Conservation (phyloP, 352 stramenopile species). For the Peronosclerospora sorghi region DNA sequence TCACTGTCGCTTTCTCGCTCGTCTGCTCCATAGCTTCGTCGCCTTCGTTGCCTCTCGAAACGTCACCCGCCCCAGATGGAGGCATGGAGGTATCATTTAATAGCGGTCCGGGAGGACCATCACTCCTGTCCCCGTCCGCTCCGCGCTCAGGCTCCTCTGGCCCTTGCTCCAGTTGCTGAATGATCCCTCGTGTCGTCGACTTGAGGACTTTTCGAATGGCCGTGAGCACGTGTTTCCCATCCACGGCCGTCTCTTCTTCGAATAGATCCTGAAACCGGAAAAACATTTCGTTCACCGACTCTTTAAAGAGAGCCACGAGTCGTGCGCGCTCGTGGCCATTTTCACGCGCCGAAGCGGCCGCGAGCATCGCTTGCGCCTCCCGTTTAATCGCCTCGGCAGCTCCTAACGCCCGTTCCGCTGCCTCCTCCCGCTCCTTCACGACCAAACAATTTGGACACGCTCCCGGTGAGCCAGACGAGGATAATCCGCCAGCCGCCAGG, state of each 20-base stretch:
- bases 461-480: conserved; percentile 10
- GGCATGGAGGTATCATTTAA: conserved; percentile 4
- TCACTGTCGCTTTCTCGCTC: background rate
- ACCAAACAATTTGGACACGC: conserved; percentile 17
- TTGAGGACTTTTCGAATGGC: conserved; percentile 73
- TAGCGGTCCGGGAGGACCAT: conserved; percentile 29
- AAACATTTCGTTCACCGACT: conserved; percentile 73
- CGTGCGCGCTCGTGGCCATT: conserved; percentile 20
- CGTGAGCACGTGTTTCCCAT: conserved; percentile 58
- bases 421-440: conserved; percentile 27
- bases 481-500: conserved; percentile 20
- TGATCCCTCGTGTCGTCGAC: conserved; percentile 62
- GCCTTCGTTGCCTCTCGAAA: too few species aligned
- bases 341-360: conserved; percentile 11
- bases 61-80: too few species aligned
- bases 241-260: conserved; percentile 45
- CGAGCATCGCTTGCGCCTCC: conserved; percentile 43
- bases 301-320: conserved; percentile 54
- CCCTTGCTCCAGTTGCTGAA: conserved; percentile 35
- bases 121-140: conserved; percentile 22
- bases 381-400: conserved; percentile 42
- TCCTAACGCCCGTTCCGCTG: conserved; percentile 33
- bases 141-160: conserved; percentile 12
- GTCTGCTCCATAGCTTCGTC: too few species aligned
- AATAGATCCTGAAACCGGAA: conserved; percentile 76